Evolutionary conservation across 2,329 filamentous ascomycete genomes (phyloP).

Genomic region (Geosmithia putterillii): DNA sequence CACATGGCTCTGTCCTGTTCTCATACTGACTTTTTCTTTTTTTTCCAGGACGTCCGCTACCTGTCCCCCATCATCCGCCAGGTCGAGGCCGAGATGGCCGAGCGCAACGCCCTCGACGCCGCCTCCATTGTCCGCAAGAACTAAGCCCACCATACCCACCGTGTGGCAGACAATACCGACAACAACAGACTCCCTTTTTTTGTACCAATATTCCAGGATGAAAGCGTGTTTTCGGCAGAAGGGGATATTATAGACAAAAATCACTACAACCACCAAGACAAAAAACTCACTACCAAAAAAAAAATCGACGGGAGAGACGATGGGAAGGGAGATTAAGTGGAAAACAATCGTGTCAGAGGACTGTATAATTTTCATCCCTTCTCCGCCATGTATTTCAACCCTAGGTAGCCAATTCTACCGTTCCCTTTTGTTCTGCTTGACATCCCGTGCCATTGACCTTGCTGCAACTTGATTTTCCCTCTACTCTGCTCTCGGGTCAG

Average conservation of each 20-base stretch:
- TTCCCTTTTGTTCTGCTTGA: too few relatives aligned
- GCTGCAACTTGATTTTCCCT: too few relatives aligned
- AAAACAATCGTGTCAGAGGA: too few relatives aligned
- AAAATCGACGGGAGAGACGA: too few relatives aligned
- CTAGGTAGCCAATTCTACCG: too few relatives aligned
- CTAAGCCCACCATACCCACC: neutral
- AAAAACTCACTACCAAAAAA: neutral
- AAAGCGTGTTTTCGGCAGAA: neutral
- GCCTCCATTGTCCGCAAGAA: slow-evolving; percentile 33
- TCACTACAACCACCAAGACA: too few relatives aligned
- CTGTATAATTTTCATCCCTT: too few relatives aligned
- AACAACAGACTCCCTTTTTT: neutral
- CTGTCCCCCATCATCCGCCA: slow-evolving; percentile 38
- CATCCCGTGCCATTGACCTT: too few relatives aligned
- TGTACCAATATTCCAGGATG: neutral
- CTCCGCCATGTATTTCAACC: too few relatives aligned
- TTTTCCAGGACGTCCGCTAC: slow-evolving; percentile 37
- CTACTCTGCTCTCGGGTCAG: too few relatives aligned
- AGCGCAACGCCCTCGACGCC: slow-evolving; percentile 40
- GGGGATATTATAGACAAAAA: neutral
- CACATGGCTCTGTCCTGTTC: neutral
- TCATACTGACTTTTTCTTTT: slow-evolving; percentile 1
- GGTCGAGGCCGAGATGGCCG: slow-evolving; percentile 34
- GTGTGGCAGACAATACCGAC: neutral
- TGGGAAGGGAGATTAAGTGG: too few relatives aligned